Base-by-base conservation (phyloP, 2,329 filamentous ascomycete genomes). In the Amphichorda felina region DNA sequence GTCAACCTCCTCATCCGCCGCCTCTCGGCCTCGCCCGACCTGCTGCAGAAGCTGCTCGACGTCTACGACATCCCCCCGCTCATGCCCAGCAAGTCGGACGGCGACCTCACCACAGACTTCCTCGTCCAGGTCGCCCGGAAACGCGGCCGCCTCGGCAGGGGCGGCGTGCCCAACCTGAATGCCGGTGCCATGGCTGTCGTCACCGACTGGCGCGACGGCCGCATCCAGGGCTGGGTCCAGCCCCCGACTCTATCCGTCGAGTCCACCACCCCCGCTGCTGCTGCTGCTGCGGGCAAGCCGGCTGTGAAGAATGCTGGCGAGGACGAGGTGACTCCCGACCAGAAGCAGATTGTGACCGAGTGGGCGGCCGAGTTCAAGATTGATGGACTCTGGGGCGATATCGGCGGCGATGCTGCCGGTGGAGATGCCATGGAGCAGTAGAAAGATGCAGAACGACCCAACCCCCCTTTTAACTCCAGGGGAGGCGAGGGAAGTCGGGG, bases 331-430 rank as follows among this genome's bases (percentile, higher is more conserved):
- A 55, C 66, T 45, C 66, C 72, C 42, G 75, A 86, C 45, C 78
- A 93, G 56, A 87, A 93, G 65, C 64, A 86, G 60, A 85, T 96
- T 55, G 87, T 96, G 37, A 83, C 81, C 9, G 80, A 93, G 55
- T 94, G 89, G 87, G 84, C 88, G 7, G 78, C 84, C 49, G 89
- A 96, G 59, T 96, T 98, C 61, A 88, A 89, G 64, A 70, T 98
- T 8, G 91, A 95, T 42, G 91, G 86, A 2, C 62, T 98, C 11
- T 96, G 84, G 82, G 87, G 84, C 9, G 79, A 86, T 29, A 22
- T 26, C 19, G 34, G 19, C 52, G 76, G 53, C 18, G 54, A 41
- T 21, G 50, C 41, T 22, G 51, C 38, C 14, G 50, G 48, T 7
- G 60, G 43, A 4, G 68, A 71, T 38, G 63, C 59, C 35, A 75